A percentile compares a stretch with the other conserved stretches of the same genome.
Conservation (phyloP, 108 stramenopile species). For the Nannochloropsis gaditana region DNA sequence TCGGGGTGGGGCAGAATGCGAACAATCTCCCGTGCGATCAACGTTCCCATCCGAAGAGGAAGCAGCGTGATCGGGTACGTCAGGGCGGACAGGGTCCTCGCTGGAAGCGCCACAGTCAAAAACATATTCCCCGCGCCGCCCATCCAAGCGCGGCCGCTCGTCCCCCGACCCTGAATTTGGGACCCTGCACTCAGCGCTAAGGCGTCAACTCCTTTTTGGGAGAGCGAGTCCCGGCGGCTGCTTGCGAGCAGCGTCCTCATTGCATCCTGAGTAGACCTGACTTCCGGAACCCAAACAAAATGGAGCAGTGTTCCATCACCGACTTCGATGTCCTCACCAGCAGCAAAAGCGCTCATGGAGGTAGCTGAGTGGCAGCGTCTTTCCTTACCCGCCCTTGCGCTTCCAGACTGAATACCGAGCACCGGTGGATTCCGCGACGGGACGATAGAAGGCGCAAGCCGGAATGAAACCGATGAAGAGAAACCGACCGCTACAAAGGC, state of each 20-base stretch:
- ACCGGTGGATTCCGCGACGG: too few species aligned
- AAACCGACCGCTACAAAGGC: too few species aligned
- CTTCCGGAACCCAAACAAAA: background rate
- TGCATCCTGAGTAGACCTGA: background rate
- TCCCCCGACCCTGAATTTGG: slow-evolving; percentile 34
- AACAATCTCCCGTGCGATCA: slow-evolving; percentile 56
- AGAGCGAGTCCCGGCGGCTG: background rate
- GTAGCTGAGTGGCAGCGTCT: too few species aligned
- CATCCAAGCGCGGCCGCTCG: slow-evolving; percentile 40
- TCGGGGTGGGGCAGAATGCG: slow-evolving; percentile 30
- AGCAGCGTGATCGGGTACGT: slow-evolving; percentile 49
- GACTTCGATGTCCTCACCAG: slow-evolving; percentile 7
- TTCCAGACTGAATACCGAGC: too few species aligned
- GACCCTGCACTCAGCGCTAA: slow-evolving; percentile 29
- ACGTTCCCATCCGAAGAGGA: slow-evolving; percentile 60
- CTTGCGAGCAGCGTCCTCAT: slow-evolving; percentile 5
- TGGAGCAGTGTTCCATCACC: background rate
- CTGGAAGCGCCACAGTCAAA: slow-evolving; percentile 40
- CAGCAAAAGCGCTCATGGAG: background rate
- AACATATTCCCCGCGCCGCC: slow-evolving; percentile 37
- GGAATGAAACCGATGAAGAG: too few species aligned
- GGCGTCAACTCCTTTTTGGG: background rate
- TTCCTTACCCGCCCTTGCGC: too few species aligned
- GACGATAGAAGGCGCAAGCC: too few species aligned
- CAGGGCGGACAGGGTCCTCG: slow-evolving; percentile 42